Evolutionary conservation across 768 basidiomycete species (phyloP), one percentile per base, ranked within the genome.

Genomic region (Lactarius quietus): DNA sequence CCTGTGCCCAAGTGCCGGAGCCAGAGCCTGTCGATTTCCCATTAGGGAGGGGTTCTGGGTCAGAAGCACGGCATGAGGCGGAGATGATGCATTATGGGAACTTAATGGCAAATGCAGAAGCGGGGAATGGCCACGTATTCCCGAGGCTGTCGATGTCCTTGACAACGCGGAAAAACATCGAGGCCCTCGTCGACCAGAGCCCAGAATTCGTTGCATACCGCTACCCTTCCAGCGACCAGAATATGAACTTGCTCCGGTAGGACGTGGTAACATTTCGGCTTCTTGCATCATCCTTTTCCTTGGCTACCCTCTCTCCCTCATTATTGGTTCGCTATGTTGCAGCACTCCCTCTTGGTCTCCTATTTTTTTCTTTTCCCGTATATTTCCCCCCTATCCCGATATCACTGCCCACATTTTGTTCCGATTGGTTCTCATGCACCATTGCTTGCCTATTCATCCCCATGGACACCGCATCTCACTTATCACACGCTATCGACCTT

Each of bases 121-220:
- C 36, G 23, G 73, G 74, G 59, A 72, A 75, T n/a, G 72, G 77
- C 75, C 36, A 73, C 12, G 63, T 65, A 29, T 72, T 72, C 26
- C 78, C 84, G 56, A 81, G 88, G 59, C 79, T 86, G 80, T 89
- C 88, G 48, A 78, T 69, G 68, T 60, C 63, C 10, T 53, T 86
- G 23, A 80, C 81, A 12, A 86, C 88, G 20, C 83, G 87, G 62
- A 92, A 86, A 78, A 85, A 85, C 55, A 79, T 92, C 61, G 89
- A 90, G 70, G 85, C 88, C 70, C 80, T 91, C 26, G 90, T 94
- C n/a, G 82, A 87, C n/a, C 92, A 90, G 75, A 91, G 92, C 73
- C 76, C 84, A 3, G 89, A 93, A 20, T 93, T 94, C 72, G 86
- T 93, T 65, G 90, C 92, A 4, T 93, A 93, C 73, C 85, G 92